Base-by-base conservation (phyloP, 1,284 basidiomycete genomes). In the Ganoderma lucidum region DNA sequence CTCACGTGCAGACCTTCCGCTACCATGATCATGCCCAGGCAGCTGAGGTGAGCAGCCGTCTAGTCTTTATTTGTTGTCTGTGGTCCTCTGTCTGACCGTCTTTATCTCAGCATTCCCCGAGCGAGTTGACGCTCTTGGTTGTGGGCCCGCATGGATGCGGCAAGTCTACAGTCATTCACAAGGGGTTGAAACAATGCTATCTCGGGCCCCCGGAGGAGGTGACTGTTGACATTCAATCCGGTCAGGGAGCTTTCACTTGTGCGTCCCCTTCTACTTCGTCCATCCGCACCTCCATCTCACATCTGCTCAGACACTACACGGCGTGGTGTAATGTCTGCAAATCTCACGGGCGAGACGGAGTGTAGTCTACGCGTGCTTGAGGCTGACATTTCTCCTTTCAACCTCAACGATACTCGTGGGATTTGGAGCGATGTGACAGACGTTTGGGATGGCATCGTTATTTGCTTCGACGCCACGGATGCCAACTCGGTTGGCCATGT, bases 401-500 rank as follows among this genome's bases (percentile, higher is more conserved):
- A 78, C 64, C 56, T 74, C 64, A 69, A 71, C 51, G 71, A 70
- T 63, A 62, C 72, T n/a, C 63, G 73, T 55, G 62, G 74, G 3
- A 73, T 76, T 56, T 83, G 81, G 80, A 78, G 83, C 39, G 82
- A 86, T 60, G 84, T 83, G 9, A 84, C 87, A 17, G 88, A 89
- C 30, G 80, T 80, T n/a, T 82, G 93, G 65, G 88, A 93, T 75
- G 93, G 90, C 8, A 84, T 90, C 30, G 84, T 94, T 55, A 84
- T 95, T 58, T 94, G 93, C 75, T 95, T 93, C 78, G 91, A 94
- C 78, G 85, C 88, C 17, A 87, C 88, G 0, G 82, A 87, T 71
- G 78, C 79, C 68, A 77, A 81, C 6, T 93, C 93, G 32, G 92
- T 92, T 74, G 78, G 79, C 41, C 88, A 88, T 44, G 86, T 94